Evolutionary conservation across 2,329 filamentous ascomycete genomes (phyloP), one percentile per base, ranked within the genome.

Genomic region (Sporothrix pallida): DNA sequence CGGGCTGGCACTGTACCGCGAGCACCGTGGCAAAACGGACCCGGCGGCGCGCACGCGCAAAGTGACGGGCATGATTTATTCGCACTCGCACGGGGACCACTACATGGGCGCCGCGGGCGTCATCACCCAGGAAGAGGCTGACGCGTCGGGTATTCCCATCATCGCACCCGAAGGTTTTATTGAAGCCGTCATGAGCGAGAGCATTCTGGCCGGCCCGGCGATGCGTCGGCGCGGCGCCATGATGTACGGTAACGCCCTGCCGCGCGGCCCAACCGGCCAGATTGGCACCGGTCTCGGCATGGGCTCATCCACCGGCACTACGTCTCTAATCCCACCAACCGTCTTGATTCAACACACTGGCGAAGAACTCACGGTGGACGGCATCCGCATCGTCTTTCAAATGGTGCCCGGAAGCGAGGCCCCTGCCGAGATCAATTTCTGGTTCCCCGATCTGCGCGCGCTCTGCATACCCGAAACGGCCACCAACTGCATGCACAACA

Each of bases 61-160:
- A 17, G 58, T 72, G 3, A 42, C 23, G n/a, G 70, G 52, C 70
- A 58, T 72, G 8, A 26, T 72, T 23, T 72, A 52, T 12, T 72
- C 70, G 58, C 70, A 72, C 70, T 63, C 70, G n/a, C 70, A 72
- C 70, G 70, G 23, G 1, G 70, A 72, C 70, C 70, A 72, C 70
- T 72, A 54, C 48, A 26, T 56, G 37, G 70, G 70, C 48, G 70
- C 70, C 3, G 70, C 13, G 2, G 70, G 70, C 48, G 70, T 48
- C 13, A 20, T 65, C 56, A 20, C 15, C 10, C n/a, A 44, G 7
- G 42, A 23, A 6, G 52, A 56, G 46, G 15, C 15, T 8, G 17
- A 20, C 52, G 15, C 52, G 8, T 56, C 31, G 4, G 7, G 7
- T 7, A 37, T 70, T 4, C 68, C 68, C 26, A 70, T 70, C 50